Evolutionary conservation across 495 filamentous ascomycete genomes (phyloP).

Genomic region (Podospora fimiseda): DNA sequence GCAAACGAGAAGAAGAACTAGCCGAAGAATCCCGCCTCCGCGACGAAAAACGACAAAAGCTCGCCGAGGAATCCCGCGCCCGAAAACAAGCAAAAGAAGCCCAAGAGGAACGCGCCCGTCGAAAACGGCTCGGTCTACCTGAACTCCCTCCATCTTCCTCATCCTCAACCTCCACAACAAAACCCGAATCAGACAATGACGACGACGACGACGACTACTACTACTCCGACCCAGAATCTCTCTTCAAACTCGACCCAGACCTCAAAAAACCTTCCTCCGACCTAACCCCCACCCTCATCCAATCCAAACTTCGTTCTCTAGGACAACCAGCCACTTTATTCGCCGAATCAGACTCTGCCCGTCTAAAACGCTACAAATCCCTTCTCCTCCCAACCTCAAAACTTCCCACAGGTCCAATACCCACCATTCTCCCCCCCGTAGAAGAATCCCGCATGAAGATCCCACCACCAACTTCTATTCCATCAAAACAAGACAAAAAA

Average conservation of each 20-base stretch:
- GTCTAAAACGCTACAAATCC: slow-evolving; percentile 59
- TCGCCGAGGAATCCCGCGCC: slow-evolving; percentile 72
- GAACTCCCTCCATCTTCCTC: slow-evolving; percentile 48
- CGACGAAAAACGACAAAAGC: slow-evolving; percentile 69
- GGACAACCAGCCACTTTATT: slow-evolving; percentile 72
- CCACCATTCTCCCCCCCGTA: slow-evolving; percentile 67
- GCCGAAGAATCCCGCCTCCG: slow-evolving; percentile 56
- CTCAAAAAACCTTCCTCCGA: no score
- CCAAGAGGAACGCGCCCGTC: slow-evolving; percentile 42
- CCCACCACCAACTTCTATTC: slow-evolving; percentile 42
- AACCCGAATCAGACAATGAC: slow-evolving; percentile 33
- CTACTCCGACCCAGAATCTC: background rate
- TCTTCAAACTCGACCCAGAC: slow-evolving; percentile 32
- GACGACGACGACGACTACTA: slow-evolving; percentile 38
- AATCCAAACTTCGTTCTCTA: slow-evolving; percentile 58
- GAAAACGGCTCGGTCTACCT: slow-evolving; percentile 58
- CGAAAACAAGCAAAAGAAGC: slow-evolving; percentile 66
- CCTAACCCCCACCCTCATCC: no score
- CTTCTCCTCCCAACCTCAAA: slow-evolving; percentile 42
- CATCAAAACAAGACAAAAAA: slow-evolving; percentile 45
- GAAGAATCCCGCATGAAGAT: slow-evolving; percentile 86
- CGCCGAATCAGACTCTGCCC: slow-evolving; percentile 68
- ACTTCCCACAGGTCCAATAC: slow-evolving; percentile 48
- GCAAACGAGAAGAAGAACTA: slow-evolving; percentile 86
- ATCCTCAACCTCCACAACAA: slow-evolving; percentile 9